These are phyloP conservation scores for Xylaria sp. DNA, from an alignment of 495 filamentous ascomycete species.

Conservation along the genomic window DNA sequence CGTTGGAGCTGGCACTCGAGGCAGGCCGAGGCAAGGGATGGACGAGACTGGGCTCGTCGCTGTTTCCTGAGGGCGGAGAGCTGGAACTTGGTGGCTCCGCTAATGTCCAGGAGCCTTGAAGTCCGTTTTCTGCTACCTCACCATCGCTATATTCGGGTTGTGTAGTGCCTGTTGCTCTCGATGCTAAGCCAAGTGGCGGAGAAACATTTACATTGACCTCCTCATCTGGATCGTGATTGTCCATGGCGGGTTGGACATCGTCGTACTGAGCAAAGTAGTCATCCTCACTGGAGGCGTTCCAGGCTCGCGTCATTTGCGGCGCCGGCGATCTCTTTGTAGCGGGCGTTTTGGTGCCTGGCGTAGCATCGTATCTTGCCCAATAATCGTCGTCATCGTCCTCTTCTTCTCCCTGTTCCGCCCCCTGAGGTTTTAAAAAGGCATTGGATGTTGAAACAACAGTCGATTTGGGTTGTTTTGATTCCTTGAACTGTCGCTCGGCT, in stretches of 20 bases:
- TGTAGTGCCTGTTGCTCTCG: slow-evolving; percentile 30
- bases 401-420: slow-evolving; percentile 47
- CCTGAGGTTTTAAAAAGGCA: slow-evolving; percentile 25
- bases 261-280: slow-evolving; percentile 89
- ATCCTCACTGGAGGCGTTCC: slow-evolving; percentile 61
- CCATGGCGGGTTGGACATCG: slow-evolving; percentile 88
- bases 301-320: slow-evolving; percentile 44
- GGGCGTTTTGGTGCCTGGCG: slow-evolving; percentile 74
- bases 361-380: slow-evolving; percentile 93
- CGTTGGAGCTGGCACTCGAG: slow-evolving; percentile 61
- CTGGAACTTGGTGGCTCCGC: slow-evolving; percentile 50
- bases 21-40: slow-evolving; percentile 56
- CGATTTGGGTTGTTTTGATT: slow-evolving; percentile 35
- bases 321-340: slow-evolving; percentile 67
- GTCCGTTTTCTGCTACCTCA: slow-evolving; percentile 35
- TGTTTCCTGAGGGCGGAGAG: slow-evolving; percentile 42
- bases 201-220: slow-evolving; percentile 48
- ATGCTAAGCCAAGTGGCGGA: slow-evolving; percentile 45
- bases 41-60: slow-evolving; percentile 35
- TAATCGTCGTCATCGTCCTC: slow-evolving; percentile 91
- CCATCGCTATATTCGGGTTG: slow-evolving; percentile 40
- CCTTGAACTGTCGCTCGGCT: slow-evolving; percentile 52
- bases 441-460: slow-evolving; percentile 26
- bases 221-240: slow-evolving; percentile 82
- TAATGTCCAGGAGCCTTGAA: slow-evolving; percentile 46